phyloP scores from a whole-genome alignment of 352 stramenopile species.

The Phytophthora agathidicida region DNA sequence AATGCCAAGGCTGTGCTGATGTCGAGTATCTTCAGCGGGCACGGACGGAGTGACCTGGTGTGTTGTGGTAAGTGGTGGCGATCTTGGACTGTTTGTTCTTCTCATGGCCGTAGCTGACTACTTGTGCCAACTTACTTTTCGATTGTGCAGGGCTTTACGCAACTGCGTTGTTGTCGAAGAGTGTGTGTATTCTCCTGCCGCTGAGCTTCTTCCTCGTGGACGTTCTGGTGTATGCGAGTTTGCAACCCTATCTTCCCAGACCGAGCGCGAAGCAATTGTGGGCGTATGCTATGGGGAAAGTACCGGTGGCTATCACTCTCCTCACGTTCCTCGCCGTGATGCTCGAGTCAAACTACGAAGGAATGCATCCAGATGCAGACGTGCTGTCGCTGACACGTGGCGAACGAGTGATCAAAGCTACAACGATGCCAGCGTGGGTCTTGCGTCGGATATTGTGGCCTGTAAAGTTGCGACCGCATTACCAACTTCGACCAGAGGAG shows the following conservation, averaged over 20 bases:
- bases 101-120: neutral
- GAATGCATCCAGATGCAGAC: constrained; percentile 44
- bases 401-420: constrained; percentile 56
- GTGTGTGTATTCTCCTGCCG: constrained; percentile 49
- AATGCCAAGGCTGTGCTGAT: constrained; percentile 2
- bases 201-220: constrained; percentile 48
- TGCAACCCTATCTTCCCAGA: constrained; percentile 10
- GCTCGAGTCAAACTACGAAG: constrained; percentile 52
- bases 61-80: constrained; percentile 9
- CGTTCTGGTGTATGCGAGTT: constrained; percentile 24
- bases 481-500: constrained; percentile 47
- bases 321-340: constrained; percentile 44
- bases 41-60: constrained; percentile 14
- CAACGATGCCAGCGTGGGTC: constrained; percentile 44
- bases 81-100: neutral
- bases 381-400: constrained; percentile 37
- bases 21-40: constrained; percentile 4
- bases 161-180: constrained; percentile 61
- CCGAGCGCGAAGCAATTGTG: constrained; percentile 5
- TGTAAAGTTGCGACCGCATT: constrained; percentile 55
- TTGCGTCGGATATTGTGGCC: constrained; percentile 53
- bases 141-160: constrained; percentile 37
- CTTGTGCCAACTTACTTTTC: neutral
- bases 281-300: constrained; percentile 35
- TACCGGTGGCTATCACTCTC: constrained; percentile 22